phyloP scores from a whole-genome alignment of 2,329 filamentous ascomycete genomes.

The Polytolypa hystricis region DNA sequence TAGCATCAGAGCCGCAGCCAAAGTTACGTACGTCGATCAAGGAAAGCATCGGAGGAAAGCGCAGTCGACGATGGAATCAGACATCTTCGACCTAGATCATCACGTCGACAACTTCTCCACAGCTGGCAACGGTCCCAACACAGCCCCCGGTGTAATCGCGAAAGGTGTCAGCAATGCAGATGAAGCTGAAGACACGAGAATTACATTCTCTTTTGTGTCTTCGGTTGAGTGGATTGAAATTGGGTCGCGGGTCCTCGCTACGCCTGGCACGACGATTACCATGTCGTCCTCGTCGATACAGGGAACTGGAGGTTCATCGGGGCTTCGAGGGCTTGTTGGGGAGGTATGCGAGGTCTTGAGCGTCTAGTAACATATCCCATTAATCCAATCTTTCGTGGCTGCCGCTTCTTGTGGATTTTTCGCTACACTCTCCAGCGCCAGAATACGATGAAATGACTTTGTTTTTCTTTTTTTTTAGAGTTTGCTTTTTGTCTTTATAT shows the following conservation, averaged over 20 bases:
- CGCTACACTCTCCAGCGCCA: neutral
- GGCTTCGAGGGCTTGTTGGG: slow-evolving; percentile 51
- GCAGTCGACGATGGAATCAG: slow-evolving; percentile 24
- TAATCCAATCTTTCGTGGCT: no score
- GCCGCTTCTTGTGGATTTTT: neutral
- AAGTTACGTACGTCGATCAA: slow-evolving; percentile 49
- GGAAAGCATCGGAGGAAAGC: slow-evolving; percentile 19
- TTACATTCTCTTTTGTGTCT: slow-evolving; percentile 48
- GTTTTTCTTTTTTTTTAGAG: neutral
- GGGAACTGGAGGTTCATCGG: slow-evolving; percentile 38
- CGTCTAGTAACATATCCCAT: slow-evolving; percentile 5
- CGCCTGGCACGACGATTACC: slow-evolving; percentile 44
- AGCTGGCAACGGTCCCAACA: slow-evolving; percentile 10
- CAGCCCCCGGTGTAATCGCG: slow-evolving; percentile 16
- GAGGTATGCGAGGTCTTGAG: slow-evolving; percentile 26
- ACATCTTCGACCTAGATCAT: slow-evolving; percentile 35
- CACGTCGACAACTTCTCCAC: slow-evolving; percentile 15
- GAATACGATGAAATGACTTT: neutral
- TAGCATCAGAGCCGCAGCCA: slow-evolving; percentile 72
- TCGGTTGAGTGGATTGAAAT: slow-evolving; percentile 47
- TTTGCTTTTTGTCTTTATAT: neutral
- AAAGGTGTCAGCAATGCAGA: slow-evolving; percentile 1
- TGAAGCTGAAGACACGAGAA: slow-evolving; percentile 24
- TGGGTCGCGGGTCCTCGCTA: slow-evolving; percentile 47
- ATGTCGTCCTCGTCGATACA: slow-evolving; percentile 38